Base-by-base conservation (phyloP, 306 rosid genomes). In the Rosa persica region DNA sequence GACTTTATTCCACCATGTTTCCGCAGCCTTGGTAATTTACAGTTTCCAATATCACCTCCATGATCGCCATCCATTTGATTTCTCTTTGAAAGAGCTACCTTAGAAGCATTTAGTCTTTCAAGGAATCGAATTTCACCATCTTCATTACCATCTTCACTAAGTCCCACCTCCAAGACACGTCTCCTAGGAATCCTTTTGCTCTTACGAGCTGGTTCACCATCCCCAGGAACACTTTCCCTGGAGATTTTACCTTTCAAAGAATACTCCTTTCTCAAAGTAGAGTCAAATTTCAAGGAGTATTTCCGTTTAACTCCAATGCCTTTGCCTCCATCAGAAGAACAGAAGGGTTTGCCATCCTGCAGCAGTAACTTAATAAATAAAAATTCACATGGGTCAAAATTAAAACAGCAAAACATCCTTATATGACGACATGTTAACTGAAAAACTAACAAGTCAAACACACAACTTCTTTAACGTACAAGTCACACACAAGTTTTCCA, bases 61-160 rank as follows among this genome's bases (percentile, higher is more conserved):
- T 49, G 57, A 61, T 11, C 55, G 30, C 67, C 57, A 55, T 74
- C 34, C n/a, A 76, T 42, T 74, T 74, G 67, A 57, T 43, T 57
- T 40, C 77, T 74, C 16, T 52, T 46, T 49, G 76, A 36, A 43
- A 52, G 47, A 39, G 72, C 9, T 34, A 61, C 76, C 71, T 82
- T 85, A 8, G 87, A 72, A 48, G 82, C 81, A 19, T 64, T 80
- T 43, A 80, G 80, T 60, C 75, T 85, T 69, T 43, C 83, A 48
- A 87, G 87, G 47, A 80, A 85, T 9, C n/a, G 83, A 70, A 87
- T 80, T 64, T 87, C 85, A 12, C 76, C 79, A 40, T 85, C 83
- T 58, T 76, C 85, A 54, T 82, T 81, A 10, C 71, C 88, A 20
- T 76, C 78, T 12, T 81, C 79, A 42, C 58, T 42, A 57, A 80